Conservation (phyloP, 2,329 filamentous ascomycete genomes). For the Penicillium fuscoglaucum region DNA sequence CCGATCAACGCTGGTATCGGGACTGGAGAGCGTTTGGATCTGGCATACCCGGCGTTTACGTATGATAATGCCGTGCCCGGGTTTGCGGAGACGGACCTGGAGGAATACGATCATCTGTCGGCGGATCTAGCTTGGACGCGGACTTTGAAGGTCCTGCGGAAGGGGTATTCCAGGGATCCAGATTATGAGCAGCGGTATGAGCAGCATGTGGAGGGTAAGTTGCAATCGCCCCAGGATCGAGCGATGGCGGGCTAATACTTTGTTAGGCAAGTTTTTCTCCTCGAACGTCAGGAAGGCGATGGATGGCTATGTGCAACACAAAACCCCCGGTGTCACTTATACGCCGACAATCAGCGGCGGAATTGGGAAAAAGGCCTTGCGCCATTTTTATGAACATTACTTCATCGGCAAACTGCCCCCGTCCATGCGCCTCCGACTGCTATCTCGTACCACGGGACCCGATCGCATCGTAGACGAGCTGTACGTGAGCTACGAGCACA, state of each 20-base stretch:
- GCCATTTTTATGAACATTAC: constrained; percentile 57
- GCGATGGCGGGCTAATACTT: background rate
- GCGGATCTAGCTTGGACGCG: constrained; percentile 70
- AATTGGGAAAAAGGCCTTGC: constrained; percentile 43
- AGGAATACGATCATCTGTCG: constrained; percentile 65
- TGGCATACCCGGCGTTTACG: constrained; percentile 46
- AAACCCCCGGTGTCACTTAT: constrained; percentile 33
- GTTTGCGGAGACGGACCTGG: constrained; percentile 70
- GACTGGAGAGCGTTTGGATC: constrained; percentile 45
- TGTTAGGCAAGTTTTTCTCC: constrained; percentile 35
- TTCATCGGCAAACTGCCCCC: constrained; percentile 56
- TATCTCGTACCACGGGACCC: constrained; percentile 59
- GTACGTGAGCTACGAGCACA: constrained; percentile 58
- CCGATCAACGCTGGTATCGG: constrained; percentile 54
- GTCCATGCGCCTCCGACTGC: constrained; percentile 53
- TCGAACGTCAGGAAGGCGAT: constrained; percentile 33
- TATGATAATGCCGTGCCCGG: constrained; percentile 61
- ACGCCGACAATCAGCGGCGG: constrained; percentile 44
- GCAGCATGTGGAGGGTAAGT: constrained; percentile 38
- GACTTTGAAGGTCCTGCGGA: constrained; percentile 59
- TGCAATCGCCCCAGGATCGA: too few relatives aligned
- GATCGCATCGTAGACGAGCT: constrained; percentile 64
- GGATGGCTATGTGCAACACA: constrained; percentile 33
- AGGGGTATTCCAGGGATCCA: constrained; percentile 55
- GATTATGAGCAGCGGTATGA: constrained; percentile 41